Conservation (phyloP, 768 basidiomycete species). For the Lentinula sp. region DNA sequence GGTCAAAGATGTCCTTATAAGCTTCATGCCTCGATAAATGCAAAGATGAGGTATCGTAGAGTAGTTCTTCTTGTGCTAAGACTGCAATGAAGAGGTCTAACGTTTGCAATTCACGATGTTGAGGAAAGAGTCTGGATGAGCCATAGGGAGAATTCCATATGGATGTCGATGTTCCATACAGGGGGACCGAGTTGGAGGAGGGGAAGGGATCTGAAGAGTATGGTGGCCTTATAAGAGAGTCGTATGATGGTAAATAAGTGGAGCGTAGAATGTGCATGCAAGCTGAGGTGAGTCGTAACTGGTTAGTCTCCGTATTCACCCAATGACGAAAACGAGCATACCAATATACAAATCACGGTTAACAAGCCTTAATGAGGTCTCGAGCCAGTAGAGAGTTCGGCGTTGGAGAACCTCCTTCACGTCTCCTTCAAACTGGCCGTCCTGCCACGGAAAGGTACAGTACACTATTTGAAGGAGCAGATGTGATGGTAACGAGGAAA, state of each 20-base stretch:
- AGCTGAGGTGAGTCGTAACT: constrained; percentile 27
- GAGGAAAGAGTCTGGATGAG: constrained; percentile 8
- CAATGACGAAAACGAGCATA: constrained; percentile 17
- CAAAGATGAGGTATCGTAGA: constrained; percentile 66
- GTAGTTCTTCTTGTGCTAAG: constrained; percentile 75
- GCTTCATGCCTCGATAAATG: constrained; percentile 72
- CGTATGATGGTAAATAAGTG: constrained; percentile 65
- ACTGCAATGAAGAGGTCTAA: constrained; percentile 78
- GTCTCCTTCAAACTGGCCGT: constrained; percentile 28
- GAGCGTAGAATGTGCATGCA: constrained; percentile 81
- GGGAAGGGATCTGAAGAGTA: constrained; percentile 73
- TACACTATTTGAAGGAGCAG: constrained; percentile 68
- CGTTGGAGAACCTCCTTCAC: constrained; percentile 47
- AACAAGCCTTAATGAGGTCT: constrained; percentile 55
- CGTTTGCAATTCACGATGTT: constrained; percentile 67
- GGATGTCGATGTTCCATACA: constrained; percentile 13
- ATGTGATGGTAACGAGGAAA: constrained; percentile 46
- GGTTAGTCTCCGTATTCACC: not conserved
- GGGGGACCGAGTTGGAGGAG: constrained; percentile 16
- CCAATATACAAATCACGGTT: constrained; percentile 65
- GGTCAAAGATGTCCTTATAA: constrained; percentile 76
- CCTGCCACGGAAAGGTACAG: constrained; percentile 48
- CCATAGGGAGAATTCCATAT: constrained; percentile 12
- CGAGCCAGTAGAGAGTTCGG: constrained; percentile 68
- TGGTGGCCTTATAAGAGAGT: constrained; percentile 52